These are phyloP conservation scores for Aristolochia contorta DNA, from an alignment of 164 flowering plant genomes.

Conservation along the genomic window DNA sequence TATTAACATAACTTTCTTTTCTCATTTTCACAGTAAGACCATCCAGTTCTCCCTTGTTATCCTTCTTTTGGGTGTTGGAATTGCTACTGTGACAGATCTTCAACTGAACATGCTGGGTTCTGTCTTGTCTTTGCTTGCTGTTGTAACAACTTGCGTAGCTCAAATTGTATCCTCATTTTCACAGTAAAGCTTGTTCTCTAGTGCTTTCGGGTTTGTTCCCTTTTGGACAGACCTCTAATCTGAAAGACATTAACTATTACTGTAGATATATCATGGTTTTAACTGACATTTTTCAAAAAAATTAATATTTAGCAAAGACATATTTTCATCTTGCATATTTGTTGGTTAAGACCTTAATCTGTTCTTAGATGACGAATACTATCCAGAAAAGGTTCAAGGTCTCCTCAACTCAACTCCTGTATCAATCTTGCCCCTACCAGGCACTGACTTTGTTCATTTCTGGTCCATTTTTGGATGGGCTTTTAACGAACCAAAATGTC, in stretches of 20 bases:
- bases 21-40: conserved; percentile 46
- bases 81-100: conserved; percentile 94
- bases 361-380: conserved; percentile 81
- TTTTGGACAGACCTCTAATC: too few relatives aligned
- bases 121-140: conserved; percentile 74
- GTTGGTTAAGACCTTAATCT: conserved; percentile 38
- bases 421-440: conserved; percentile 91
- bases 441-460: conserved; percentile 59
- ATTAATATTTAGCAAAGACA: neutral
- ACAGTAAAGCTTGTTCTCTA: neutral
- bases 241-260: too few relatives aligned
- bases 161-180: conserved; percentile 82
- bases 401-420: conserved; percentile 91
- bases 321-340: neutral
- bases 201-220: too few relatives aligned
- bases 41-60: conserved; percentile 56
- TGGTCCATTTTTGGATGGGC: conserved; percentile 88
- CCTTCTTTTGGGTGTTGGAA: conserved; percentile 82
- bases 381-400: conserved; percentile 93
- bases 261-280: too few relatives aligned
- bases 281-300: neutral
- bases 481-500: conserved; percentile 69
- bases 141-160: conserved; percentile 82
- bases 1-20: conserved; percentile 3
- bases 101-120: conserved; percentile 91